These are phyloP conservation scores for Sphagnum tenellum DNA, from an alignment of 225 moss, liverwort and hornwort species.

Conservation along the genomic window DNA sequence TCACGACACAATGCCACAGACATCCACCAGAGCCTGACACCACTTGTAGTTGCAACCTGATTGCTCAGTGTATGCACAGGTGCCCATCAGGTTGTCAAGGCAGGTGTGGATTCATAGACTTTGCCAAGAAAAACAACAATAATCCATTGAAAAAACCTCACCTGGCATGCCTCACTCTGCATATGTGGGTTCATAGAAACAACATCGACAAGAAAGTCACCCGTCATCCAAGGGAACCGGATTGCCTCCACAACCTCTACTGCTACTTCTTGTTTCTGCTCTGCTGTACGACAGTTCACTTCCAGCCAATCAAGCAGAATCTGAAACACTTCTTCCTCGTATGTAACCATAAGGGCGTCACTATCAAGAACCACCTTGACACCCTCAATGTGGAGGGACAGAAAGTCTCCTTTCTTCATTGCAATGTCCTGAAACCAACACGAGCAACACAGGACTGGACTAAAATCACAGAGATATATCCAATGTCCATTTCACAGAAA, in stretches of 20 bases:
- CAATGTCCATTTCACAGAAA: neutral
- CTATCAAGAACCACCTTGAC: slow-evolving; percentile 83
- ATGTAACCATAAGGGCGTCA: slow-evolving; percentile 53
- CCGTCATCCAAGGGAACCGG: slow-evolving; percentile 82
- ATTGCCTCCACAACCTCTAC: slow-evolving; percentile 63
- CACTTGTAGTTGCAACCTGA: too few species aligned
- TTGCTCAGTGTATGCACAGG: too few species aligned
- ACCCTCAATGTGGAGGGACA: slow-evolving; percentile 58
- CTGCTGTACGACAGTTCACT: slow-evolving; percentile 30
- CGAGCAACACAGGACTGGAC: too few species aligned
- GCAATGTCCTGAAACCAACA: slow-evolving; percentile 36
- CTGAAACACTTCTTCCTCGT: slow-evolving; percentile 80
- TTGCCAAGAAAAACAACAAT: too few species aligned
- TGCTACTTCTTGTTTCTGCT: slow-evolving; percentile 44
- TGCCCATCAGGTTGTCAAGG: too few species aligned
- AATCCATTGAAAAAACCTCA: neutral
- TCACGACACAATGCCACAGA: too few species aligned
- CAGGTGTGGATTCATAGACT: too few species aligned
- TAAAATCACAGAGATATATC: too few species aligned
- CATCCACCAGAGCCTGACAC: too few species aligned
- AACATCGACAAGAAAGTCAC: slow-evolving; percentile 64
- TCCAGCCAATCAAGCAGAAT: slow-evolving; percentile 66
- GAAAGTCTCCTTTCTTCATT: slow-evolving; percentile 50
- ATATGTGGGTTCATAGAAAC: slow-evolving; percentile 54
- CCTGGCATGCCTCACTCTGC: slow-evolving; percentile 57